Conservation (phyloP, 768 basidiomycete species). For the Boletus vinaceobasis region DNA sequence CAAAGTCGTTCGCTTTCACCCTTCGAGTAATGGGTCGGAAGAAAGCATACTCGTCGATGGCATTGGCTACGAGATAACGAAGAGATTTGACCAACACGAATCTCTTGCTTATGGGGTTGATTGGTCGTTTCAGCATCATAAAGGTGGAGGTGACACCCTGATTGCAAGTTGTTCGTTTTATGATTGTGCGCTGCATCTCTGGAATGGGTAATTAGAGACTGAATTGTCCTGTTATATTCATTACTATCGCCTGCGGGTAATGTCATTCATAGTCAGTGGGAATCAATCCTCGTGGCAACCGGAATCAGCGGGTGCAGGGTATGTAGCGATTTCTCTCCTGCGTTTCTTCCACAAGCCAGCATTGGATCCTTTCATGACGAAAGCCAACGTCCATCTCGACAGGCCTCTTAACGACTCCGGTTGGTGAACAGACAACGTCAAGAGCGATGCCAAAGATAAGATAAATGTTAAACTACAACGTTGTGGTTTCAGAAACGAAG, state of each 20-base stretch:
- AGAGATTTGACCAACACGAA: slow-evolving; percentile 69
- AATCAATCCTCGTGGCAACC: not conserved
- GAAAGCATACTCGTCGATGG: slow-evolving; percentile 9
- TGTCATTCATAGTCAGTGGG: not conserved
- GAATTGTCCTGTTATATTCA: not conserved
- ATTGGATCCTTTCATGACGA: slow-evolving; percentile 60
- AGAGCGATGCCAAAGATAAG: slow-evolving; percentile 59
- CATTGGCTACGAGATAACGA: slow-evolving; percentile 38
- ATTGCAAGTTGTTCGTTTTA: slow-evolving; percentile 95
- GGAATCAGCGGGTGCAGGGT: not conserved
- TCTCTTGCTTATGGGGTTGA: slow-evolving; percentile 91
- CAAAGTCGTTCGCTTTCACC: slow-evolving; percentile 56
- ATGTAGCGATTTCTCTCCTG: slow-evolving; percentile 14
- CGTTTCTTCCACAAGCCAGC: slow-evolving; percentile 49
- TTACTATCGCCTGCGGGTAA: not conserved
- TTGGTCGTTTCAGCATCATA: slow-evolving; percentile 59
- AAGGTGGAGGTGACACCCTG: slow-evolving; percentile 39
- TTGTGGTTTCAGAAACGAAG: slow-evolving; percentile 9
- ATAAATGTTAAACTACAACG: slow-evolving; percentile 51
- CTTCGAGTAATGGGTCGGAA: not conserved
- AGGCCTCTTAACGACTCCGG: slow-evolving; percentile 69
- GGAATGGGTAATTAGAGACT: slow-evolving; percentile 53
- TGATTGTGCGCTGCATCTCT: slow-evolving; percentile 79
- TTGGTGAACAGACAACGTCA: slow-evolving; percentile 60
- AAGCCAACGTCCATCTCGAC: slow-evolving; percentile 67